Conservation (phyloP, 768 basidiomycete species). For the Panellus pusillus region DNA sequence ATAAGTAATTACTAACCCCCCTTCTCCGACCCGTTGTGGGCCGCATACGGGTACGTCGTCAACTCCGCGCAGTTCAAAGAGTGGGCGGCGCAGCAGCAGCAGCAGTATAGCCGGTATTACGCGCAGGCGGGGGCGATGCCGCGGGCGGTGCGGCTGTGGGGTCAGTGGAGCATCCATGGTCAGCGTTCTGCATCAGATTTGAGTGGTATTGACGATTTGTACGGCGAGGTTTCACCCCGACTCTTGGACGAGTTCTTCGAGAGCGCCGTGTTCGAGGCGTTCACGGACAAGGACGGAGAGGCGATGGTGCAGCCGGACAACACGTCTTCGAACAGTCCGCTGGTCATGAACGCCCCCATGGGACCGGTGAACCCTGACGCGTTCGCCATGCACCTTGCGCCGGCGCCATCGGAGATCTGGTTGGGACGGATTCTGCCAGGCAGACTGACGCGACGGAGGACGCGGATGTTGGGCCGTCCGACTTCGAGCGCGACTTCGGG, state of each 20-base stretch:
- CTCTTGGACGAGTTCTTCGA: constrained; percentile 75
- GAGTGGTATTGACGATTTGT: no score
- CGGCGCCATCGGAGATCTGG: background rate
- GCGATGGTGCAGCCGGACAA: no score
- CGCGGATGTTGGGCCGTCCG: no score
- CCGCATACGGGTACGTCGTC: constrained; percentile 83
- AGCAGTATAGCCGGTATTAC: constrained; percentile 76
- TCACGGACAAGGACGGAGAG: constrained; percentile 47
- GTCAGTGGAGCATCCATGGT: constrained; percentile 61
- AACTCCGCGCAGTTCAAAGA: constrained; percentile 81
- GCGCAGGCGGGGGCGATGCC: constrained; percentile 32
- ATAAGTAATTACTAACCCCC: no score
- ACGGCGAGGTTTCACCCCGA: constrained; percentile 64
- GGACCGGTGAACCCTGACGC: no score
- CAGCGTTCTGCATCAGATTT: constrained; percentile 6
- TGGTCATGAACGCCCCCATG: no score
- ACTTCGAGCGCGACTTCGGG: no score
- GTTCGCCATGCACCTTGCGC: background rate
- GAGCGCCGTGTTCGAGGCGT: constrained; percentile 65
- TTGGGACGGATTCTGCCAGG: no score
- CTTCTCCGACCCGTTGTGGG: constrained; percentile 20
- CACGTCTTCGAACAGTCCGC: no score
- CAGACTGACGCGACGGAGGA: no score
- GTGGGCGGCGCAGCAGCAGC: constrained; percentile 75
- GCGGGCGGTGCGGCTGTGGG: background rate